phyloP scores from a whole-genome alignment of 2,329 filamentous ascomycete species.

The Pseudogymnoascus sp. region DNA sequence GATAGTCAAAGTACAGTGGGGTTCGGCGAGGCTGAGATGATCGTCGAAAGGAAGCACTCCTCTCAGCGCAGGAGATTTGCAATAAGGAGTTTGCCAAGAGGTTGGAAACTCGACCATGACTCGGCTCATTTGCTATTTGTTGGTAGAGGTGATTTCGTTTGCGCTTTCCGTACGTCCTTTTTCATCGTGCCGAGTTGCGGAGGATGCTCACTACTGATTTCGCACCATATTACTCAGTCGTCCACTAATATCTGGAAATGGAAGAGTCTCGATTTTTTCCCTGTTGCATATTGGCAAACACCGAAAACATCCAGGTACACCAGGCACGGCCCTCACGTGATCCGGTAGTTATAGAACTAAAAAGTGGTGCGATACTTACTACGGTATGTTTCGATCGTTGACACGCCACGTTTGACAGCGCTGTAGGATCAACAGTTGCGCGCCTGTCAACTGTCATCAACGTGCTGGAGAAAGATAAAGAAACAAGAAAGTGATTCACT shows the following conservation, averaged over 20 bases:
- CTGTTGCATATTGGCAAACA: slow-evolving; percentile 1
- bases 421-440: not conserved
- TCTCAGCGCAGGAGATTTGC: not conserved
- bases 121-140: slow-evolving; percentile 1
- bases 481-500: not conserved
- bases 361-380: not conserved
- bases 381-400: not conserved
- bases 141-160: not conserved
- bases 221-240: not conserved
- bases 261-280: not conserved
- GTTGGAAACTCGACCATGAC: slow-evolving; percentile 8
- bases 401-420: not conserved
- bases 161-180: not conserved
- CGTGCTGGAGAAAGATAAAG: not conserved
- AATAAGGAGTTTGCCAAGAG: not conserved
- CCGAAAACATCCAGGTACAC: not conserved
- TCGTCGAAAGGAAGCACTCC: not conserved
- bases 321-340: not conserved
- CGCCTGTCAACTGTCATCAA: slow-evolving; percentile 4
- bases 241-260: slow-evolving; percentile 1
- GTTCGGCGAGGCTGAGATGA: slow-evolving; percentile 1
- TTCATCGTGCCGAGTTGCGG: not conserved
- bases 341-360: not conserved
- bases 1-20: not conserved
- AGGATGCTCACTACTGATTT: not conserved